Evolutionary conservation across 768 basidiomycete genomes (phyloP), one percentile per base, ranked within the genome.

Genomic region (Rossbeevera mucosa): DNA sequence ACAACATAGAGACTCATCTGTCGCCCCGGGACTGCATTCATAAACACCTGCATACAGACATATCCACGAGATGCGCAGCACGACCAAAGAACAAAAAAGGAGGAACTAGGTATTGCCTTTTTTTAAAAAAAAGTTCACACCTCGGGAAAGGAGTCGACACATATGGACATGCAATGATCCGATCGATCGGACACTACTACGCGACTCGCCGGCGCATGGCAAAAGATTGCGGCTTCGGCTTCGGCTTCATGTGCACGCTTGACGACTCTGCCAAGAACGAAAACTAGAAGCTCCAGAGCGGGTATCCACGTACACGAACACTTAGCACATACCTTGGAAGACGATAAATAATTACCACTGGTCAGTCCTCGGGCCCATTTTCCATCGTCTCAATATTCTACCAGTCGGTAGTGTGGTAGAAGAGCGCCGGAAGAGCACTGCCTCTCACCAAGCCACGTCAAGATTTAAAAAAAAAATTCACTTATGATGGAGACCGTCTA

Each of bases 331-430:
- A 4, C 13, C 24, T 25, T 29, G 21, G n/a, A 52, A 52, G n/a
- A 44, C 18, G 8, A 29, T 52, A 57, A 56, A 29, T 52, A 57
- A 56, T 56, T 33, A 44, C 55, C 54, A 47, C 28, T 18, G 20
- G 16, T 3, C 11, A 14, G 31, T 25, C 54, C 30, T 38, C 9
- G 25, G 54, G 2, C 6, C 41, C 28, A 36, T 55, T 36, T 33
- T 46, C 45, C 26, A 43, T 24, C 25, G 6, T 3, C 31, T 18
- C 12, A 22, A 4, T 21, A 14, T 44, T 25, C 24, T 49, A 20
- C 21, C 14, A 18, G 8, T 21, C 52, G 33, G 52, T 31, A 31
- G 18, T 31, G 36, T 47, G 52, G 44, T 22, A 12, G 16, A 24
- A 24, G 49, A 47, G 28, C 50, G 38, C 25, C 38, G 22, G 36